Evolutionary conservation across 345 rosid genomes (phyloP).

Genomic region (Citrus medica): DNA sequence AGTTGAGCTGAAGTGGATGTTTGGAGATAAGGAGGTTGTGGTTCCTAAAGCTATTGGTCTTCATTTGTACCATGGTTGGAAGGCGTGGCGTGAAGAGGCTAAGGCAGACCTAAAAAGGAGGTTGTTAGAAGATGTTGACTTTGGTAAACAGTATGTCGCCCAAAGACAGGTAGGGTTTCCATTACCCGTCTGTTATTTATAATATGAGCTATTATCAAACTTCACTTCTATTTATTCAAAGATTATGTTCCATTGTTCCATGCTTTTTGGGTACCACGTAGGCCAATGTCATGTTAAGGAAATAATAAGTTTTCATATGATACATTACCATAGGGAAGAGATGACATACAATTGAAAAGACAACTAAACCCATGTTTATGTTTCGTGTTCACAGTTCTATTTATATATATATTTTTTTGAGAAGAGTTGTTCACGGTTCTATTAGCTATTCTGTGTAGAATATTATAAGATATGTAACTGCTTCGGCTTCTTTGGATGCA

Average conservation of each 20-base stretch:
- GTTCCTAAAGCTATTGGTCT: conserved; percentile 77
- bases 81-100: conserved; percentile 89
- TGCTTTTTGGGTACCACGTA: not conserved
- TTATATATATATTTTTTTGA: not conserved
- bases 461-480: not conserved
- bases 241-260: not conserved
- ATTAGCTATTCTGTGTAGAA: not conserved
- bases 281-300: conserved; percentile 7
- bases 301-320: not conserved
- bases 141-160: conserved; percentile 73
- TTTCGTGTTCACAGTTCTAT: not conserved
- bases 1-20: conserved; percentile 89
- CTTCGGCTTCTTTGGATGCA: not conserved
- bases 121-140: conserved; percentile 70
- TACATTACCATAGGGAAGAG: not conserved
- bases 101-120: conserved; percentile 73
- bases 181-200: conserved; percentile 8
- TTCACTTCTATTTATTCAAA: not conserved
- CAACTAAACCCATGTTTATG: not conserved
- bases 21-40: conserved; percentile 81
- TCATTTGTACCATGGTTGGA: conserved; percentile 90
- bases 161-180: conserved; percentile 62
- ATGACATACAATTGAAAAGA: not conserved
- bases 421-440: not conserved
- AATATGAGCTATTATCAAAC: conserved; percentile 1